Evolutionary conservation across 371 early-diverging fungal genomes (phyloP).

Genomic region (Mortierella sp.): DNA sequence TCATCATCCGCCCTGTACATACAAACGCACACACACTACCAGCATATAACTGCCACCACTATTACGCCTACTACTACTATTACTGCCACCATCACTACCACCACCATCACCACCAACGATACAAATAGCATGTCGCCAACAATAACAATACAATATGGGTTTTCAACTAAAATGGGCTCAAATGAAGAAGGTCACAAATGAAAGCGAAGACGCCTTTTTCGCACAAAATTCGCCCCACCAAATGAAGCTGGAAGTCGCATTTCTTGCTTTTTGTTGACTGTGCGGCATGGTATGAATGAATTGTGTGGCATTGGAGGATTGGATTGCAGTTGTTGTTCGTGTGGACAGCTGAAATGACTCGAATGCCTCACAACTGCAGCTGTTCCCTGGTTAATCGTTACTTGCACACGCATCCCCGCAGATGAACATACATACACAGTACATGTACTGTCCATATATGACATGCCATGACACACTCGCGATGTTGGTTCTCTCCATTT

Average conservation of each 20-base stretch:
- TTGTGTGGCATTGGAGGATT: not conserved
- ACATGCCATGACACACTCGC: not conserved
- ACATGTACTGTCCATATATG: not conserved
- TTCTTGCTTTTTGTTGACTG: too few species aligned
- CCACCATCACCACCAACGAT: too few species aligned
- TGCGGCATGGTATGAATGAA: not conserved
- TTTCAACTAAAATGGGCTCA: not conserved
- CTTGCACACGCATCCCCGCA: too few species aligned
- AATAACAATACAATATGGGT: not conserved
- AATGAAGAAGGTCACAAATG: not conserved
- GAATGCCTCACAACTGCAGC: not conserved
- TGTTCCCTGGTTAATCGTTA: not conserved
- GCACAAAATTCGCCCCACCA: not conserved
- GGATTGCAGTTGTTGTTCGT: not conserved
- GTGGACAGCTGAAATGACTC: not conserved
- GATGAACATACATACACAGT: not conserved
- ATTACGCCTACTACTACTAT: not conserved
- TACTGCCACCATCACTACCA: not conserved
- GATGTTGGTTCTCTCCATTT: not conserved
- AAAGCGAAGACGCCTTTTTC: slow-evolving; percentile 1
- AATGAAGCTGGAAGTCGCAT: too few species aligned
- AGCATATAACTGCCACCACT: not conserved
- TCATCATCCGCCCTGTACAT: not conserved
- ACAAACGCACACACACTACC: not conserved
- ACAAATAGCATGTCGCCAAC: not conserved